These are phyloP conservation scores for Raphanus hybrid DNA, from an alignment of 441 rosid species.

Conservation along the genomic window DNA sequence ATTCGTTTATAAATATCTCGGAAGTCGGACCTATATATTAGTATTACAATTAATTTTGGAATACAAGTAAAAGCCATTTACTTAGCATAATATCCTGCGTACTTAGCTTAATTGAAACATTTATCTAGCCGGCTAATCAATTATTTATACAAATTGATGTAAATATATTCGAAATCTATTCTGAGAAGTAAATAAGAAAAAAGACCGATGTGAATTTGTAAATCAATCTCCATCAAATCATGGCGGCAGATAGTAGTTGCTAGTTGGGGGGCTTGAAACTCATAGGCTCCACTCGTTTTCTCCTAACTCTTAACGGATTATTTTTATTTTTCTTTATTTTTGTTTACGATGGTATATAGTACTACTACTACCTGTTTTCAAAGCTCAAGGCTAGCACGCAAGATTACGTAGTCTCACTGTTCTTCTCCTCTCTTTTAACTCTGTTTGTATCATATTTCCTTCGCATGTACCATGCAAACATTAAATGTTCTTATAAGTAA, in stretches of 20 bases:
- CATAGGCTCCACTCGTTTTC: background rate
- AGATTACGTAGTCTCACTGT: background rate
- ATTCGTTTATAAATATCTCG: too few relatives aligned
- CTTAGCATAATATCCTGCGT: too few relatives aligned
- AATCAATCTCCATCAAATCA: slow-evolving; percentile 20
- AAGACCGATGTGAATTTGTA: background rate
- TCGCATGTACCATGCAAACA: slow-evolving; percentile 8
- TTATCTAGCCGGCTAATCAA: too few relatives aligned
- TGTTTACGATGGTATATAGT: background rate
- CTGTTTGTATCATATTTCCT: background rate
- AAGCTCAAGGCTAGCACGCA: slow-evolving; percentile 1
- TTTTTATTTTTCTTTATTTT: too few relatives aligned
- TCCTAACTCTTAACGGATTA: background rate
- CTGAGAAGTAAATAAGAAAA: too few relatives aligned
- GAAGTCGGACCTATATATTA: too few relatives aligned
- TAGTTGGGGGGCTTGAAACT: slow-evolving; percentile 35
- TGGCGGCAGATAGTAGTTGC: slow-evolving; percentile 26
- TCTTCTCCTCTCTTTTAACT: background rate
- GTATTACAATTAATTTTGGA: too few relatives aligned
- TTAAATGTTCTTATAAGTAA: background rate
- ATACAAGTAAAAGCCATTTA: too few relatives aligned
- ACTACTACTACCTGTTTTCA: too few relatives aligned
- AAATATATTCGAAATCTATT: too few relatives aligned
- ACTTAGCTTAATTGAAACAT: too few relatives aligned
- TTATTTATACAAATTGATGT: too few relatives aligned